Evolutionary conservation across 1,284 basidiomycete species (phyloP).

Genomic region (Trichosporon faecale): DNA sequence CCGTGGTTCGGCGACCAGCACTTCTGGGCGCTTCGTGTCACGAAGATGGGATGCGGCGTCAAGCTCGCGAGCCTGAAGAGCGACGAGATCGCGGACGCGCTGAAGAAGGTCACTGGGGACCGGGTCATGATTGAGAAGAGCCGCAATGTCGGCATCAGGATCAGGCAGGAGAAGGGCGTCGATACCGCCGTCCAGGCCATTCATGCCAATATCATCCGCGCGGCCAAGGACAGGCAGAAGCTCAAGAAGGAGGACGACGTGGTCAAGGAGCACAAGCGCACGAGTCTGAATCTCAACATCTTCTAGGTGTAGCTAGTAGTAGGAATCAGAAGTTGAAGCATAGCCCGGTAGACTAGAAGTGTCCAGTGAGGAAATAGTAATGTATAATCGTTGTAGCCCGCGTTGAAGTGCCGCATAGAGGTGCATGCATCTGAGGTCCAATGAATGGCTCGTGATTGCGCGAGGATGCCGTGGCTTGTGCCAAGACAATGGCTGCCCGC

Average conservation of each 20-base stretch:
- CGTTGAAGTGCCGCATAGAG: background rate
- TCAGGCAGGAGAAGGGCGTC: conserved; percentile 57
- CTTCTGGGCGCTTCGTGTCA: conserved; percentile 68
- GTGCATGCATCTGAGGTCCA: background rate
- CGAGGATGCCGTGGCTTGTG: background rate
- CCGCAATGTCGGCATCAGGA: conserved; percentile 61
- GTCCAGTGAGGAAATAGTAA: background rate
- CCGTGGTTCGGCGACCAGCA: conserved; percentile 69
- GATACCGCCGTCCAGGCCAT: conserved; percentile 43
- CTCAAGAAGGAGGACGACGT: conserved; percentile 16
- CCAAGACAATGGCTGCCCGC: background rate
- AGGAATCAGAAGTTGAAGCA: background rate
- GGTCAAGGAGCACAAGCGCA: conserved; percentile 1
- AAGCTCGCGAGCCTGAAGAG: conserved; percentile 57
- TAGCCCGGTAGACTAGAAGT: background rate
- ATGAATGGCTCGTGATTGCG: too few relatives aligned
- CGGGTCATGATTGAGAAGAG: conserved; percentile 66
- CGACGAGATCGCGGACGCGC: conserved; percentile 58
- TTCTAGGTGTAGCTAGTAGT: background rate
- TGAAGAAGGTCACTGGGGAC: conserved; percentile 59
- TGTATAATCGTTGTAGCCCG: background rate
- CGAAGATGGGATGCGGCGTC: conserved; percentile 60
- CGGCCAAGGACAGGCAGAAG: conserved; percentile 28
- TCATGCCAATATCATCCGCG: conserved; percentile 39
- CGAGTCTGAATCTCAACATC: background rate